Conservation (phyloP, 768 basidiomycete genomes). For the Amanita rimosa region DNA sequence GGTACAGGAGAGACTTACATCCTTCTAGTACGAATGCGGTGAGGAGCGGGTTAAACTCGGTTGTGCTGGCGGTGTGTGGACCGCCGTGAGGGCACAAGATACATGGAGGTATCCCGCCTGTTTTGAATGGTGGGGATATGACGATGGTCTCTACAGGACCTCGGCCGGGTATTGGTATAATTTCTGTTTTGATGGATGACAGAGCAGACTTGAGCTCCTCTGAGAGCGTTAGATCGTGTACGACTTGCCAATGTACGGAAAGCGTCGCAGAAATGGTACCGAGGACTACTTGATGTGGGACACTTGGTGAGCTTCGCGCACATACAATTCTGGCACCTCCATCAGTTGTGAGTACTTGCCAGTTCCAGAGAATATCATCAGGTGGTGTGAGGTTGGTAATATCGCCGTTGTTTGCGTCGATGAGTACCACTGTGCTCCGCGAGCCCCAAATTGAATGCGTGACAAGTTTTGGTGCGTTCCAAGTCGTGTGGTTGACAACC, state of each 20-base stretch:
- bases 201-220: constrained; percentile 27
- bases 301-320: constrained; percentile 33
- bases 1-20: constrained; percentile 30
- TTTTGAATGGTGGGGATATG: background rate
- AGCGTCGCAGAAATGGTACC: constrained; percentile 14
- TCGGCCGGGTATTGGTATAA: background rate
- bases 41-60: constrained; percentile 31
- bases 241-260: background rate
- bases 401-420: constrained; percentile 25
- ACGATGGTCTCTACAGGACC: background rate
- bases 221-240: constrained; percentile 12
- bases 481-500: constrained; percentile 18
- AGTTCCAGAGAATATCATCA: constrained; percentile 15
- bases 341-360: constrained; percentile 43
- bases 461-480: constrained; percentile 20
- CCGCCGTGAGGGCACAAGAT: constrained; percentile 53
- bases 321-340: constrained; percentile 31
- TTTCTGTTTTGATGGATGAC: constrained; percentile 16
- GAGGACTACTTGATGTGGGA: constrained; percentile 39
- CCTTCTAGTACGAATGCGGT: constrained; percentile 45
- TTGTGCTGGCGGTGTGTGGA: constrained; percentile 39
- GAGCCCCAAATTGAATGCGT: constrained; percentile 46
- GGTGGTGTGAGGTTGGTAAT: constrained; percentile 23
- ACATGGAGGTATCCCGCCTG: constrained; percentile 15
- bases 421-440: constrained; percentile 34